These are phyloP conservation scores for Candida silvatica DNA, from an alignment of 805 yeast species.

Conservation along the genomic window DNA sequence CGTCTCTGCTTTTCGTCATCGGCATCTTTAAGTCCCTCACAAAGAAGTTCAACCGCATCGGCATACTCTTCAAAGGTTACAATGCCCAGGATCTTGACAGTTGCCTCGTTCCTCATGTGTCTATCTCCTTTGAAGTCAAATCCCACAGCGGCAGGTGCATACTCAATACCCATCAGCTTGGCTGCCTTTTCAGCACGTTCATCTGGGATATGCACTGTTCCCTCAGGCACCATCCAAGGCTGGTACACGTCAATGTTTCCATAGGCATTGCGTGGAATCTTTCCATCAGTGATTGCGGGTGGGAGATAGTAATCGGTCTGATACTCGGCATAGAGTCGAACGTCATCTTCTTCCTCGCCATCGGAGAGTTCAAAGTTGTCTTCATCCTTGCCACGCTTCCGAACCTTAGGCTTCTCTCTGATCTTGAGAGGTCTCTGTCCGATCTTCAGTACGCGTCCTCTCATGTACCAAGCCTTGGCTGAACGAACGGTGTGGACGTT, in stretches of 20 bases:
- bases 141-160: slow-evolving; percentile 80
- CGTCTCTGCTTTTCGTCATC: slow-evolving; percentile 36
- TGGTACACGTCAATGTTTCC: slow-evolving; percentile 81
- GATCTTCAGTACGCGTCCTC: slow-evolving; percentile 64
- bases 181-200: slow-evolving; percentile 65
- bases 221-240: slow-evolving; percentile 75
- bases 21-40: slow-evolving; percentile 40
- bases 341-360: slow-evolving; percentile 45
- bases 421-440: slow-evolving; percentile 62
- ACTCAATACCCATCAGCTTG: slow-evolving; percentile 57
- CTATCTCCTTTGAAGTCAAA: slow-evolving; percentile 56
- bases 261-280: slow-evolving; percentile 64
- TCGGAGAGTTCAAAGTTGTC: slow-evolving; percentile 23
- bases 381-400: slow-evolving; percentile 12
- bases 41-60: slow-evolving; percentile 50
- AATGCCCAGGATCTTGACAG: slow-evolving; percentile 66
- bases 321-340: slow-evolving; percentile 61
- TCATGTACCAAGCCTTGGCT: slow-evolving; percentile 79
- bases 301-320: slow-evolving; percentile 73
- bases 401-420: slow-evolving; percentile 18
- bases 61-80: slow-evolving; percentile 56
- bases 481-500: slow-evolving; percentile 59
- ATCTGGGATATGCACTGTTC: slow-evolving; percentile 54
- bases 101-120: slow-evolving; percentile 32
- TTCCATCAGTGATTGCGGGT: slow-evolving; percentile 56